Conservation (phyloP, 208 protist species). For the Entamoeba dispar region DNA sequence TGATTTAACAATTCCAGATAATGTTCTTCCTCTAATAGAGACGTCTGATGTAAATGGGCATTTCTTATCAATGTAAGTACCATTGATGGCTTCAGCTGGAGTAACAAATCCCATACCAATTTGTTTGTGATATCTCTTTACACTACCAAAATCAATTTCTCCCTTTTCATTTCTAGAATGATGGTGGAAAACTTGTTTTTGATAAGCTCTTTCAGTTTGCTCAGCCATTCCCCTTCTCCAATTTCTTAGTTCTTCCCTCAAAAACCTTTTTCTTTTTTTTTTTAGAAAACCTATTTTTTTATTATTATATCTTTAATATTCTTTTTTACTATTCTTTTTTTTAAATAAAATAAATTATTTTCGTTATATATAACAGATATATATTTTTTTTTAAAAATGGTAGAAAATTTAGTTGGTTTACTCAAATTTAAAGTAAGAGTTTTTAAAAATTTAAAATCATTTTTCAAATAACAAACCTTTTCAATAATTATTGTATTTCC, state of each 20-base stretch:
- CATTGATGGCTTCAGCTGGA: constrained; percentile 71
- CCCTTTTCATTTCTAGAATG: constrained; percentile 35
- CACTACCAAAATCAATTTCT: constrained; percentile 28
- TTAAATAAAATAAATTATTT: no score
- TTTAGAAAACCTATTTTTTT: no score
- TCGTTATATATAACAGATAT: no score
- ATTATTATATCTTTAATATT: no score
- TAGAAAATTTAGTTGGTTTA: no score
- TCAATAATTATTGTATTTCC: no score
- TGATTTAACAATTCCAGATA: constrained; percentile 81
- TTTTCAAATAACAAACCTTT: no score
- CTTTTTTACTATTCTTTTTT: no score
- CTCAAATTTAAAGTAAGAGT: no score
- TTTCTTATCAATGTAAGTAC: constrained; percentile 99
- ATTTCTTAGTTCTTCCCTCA: not conserved
- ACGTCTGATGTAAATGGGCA: constrained; percentile 98
- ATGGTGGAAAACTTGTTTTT: constrained; percentile 56
- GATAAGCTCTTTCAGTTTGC: constrained; percentile 55
- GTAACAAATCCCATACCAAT: constrained; percentile 96
- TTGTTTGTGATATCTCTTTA: constrained; percentile 71
- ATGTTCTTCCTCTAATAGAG: constrained; percentile 91
- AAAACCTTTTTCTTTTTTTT: no score
- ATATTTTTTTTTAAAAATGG: no score
- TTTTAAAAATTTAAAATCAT: no score
- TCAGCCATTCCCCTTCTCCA: not conserved